These are phyloP conservation scores for Fennellomyces sp. DNA, from an alignment of 371 early-diverging fungal species.

Conservation along the genomic window DNA sequence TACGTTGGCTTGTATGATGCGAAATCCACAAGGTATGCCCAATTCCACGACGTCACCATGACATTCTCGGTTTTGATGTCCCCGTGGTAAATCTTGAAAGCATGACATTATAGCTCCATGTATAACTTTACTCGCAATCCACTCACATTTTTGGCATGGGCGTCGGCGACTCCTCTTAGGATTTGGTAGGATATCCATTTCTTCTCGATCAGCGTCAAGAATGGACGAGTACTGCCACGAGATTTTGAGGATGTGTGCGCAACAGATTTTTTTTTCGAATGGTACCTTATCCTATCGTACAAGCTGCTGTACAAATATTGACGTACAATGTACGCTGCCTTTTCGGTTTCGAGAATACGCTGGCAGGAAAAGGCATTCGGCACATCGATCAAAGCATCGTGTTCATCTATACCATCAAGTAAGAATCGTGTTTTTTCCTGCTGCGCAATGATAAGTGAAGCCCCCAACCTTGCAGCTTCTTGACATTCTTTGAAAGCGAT, in stretches of 20 bases:
- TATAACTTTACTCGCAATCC: too few species aligned
- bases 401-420: constrained; percentile 55
- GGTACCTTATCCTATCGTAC: constrained; percentile 93
- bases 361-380: constrained; percentile 84
- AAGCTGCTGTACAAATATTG: constrained; percentile 88
- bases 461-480: constrained; percentile 58
- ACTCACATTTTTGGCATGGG: constrained; percentile 63
- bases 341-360: constrained; percentile 84
- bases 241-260: background rate
- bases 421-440: background rate
- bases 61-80: constrained; percentile 90
- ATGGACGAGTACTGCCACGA: constrained; percentile 87
- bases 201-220: constrained; percentile 83
- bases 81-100: constrained; percentile 76
- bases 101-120: background rate
- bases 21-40: constrained; percentile 89
- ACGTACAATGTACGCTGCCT: constrained; percentile 87
- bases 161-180: constrained; percentile 75
- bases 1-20: constrained; percentile 90
- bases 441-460: background rate
- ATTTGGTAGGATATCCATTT: constrained; percentile 94
- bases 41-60: constrained; percentile 82
- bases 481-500: constrained; percentile 61
- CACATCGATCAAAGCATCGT: constrained; percentile 63
- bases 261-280: background rate